Conservation (phyloP, 257 asterid species). For the Dorcoceras hygrometricum region DNA sequence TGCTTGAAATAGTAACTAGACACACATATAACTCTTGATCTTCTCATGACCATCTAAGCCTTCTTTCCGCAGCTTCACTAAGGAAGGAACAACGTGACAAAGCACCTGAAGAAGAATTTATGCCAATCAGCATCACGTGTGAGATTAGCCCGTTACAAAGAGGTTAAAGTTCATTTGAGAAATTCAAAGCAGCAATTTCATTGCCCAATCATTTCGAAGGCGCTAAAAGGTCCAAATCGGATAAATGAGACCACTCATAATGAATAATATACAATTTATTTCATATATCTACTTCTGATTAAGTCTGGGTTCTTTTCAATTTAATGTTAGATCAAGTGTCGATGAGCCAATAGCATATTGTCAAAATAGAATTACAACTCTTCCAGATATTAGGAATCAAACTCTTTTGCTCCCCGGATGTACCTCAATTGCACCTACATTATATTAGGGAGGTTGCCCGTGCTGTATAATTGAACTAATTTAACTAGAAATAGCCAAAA, state of each 20-base stretch:
- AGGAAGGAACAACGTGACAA: conserved; percentile 81
- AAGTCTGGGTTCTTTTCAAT: not conserved
- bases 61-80: conserved; percentile 97
- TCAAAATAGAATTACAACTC: not conserved
- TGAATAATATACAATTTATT: not conserved
- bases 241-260: not conserved
- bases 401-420: not conserved
- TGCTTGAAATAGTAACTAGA: conserved; percentile 72
- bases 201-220: conserved; percentile 1
- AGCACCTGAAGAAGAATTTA: conserved; percentile 54
- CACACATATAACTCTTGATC: conserved; percentile 99
- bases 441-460: not conserved
- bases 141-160: conserved; percentile 18
- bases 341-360: not conserved
- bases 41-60: conserved; percentile 99
- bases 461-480: not conserved
- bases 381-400: too few species aligned
- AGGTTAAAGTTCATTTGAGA: conserved; percentile 4
- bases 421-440: not conserved
- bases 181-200: conserved; percentile 8
- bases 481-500: too few species aligned
- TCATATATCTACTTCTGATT: not conserved
- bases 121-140: conserved; percentile 16
- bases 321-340: not conserved
- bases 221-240: not conserved